Evolutionary conservation across 176 grass and related monocot species (phyloP).

Genomic region (Dendrocalamus sinicus): DNA sequence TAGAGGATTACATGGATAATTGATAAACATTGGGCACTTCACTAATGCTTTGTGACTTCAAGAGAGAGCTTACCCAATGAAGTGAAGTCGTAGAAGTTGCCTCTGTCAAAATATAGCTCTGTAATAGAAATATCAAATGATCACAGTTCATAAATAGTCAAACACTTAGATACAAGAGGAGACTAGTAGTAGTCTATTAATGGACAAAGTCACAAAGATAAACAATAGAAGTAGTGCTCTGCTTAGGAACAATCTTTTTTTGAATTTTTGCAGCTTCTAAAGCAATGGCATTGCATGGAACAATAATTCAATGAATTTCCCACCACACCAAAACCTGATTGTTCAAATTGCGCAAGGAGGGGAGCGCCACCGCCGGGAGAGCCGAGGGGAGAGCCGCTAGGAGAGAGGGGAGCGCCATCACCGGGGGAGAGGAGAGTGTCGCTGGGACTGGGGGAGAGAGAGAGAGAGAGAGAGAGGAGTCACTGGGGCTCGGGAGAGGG

Average conservation of each 20-base stretch:
- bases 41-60: not conserved
- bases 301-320: not conserved
- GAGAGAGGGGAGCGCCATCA: too few species aligned
- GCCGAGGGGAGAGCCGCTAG: too few species aligned
- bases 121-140: conserved; percentile 23
- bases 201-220: not conserved
- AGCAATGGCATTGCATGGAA: not conserved
- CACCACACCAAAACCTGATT: not conserved
- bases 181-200: not conserved
- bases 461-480: too few species aligned
- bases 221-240: not conserved
- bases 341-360: not conserved
- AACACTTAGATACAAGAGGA: not conserved
- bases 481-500: too few species aligned
- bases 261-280: not conserved
- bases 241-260: not conserved
- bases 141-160: not conserved
- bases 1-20: not conserved
- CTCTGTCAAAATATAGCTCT: conserved; percentile 90
- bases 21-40: not conserved
- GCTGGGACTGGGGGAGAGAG: too few species aligned
- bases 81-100: conserved; percentile 94
- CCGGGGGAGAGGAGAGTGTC: too few species aligned
- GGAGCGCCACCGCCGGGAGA: too few species aligned
- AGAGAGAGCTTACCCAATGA: conserved; percentile 67